These are phyloP conservation scores for Aquilaria yunnanensis DNA, from an alignment of 345 rosid species.

Conservation along the genomic window DNA sequence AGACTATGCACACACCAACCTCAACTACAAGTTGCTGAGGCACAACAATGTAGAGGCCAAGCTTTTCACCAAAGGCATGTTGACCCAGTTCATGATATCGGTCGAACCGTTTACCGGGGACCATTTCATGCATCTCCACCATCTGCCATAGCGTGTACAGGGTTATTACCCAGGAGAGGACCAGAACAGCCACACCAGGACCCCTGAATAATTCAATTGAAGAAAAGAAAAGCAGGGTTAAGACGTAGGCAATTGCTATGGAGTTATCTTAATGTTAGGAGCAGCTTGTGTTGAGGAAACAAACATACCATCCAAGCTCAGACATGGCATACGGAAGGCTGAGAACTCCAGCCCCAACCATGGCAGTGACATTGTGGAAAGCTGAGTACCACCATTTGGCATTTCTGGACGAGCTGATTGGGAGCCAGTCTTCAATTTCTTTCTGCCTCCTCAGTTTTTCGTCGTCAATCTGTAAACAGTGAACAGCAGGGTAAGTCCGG, in stretches of 20 bases:
- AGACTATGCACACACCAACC: constrained; percentile 57
- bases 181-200: constrained; percentile 53
- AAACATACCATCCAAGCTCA: constrained; percentile 63
- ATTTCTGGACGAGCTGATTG: constrained; percentile 63
- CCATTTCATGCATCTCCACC: constrained; percentile 94
- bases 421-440: constrained; percentile 72
- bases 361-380: constrained; percentile 89
- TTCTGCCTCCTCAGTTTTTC: constrained; percentile 40
- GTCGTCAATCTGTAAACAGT: constrained; percentile 16
- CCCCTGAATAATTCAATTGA: constrained; percentile 43
- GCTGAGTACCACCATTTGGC: constrained; percentile 94
- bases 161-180: constrained; percentile 70
- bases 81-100: constrained; percentile 87
- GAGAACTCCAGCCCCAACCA: constrained; percentile 92
- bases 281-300: neutral
- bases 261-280: too few species aligned
- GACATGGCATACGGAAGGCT: constrained; percentile 81
- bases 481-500: too few species aligned
- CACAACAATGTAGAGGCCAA: constrained; percentile 71
- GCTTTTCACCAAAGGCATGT: constrained; percentile 67
- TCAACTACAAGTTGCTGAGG: constrained; percentile 81
- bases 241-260: too few species aligned
- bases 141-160: constrained; percentile 81
- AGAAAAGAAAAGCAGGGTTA: neutral
- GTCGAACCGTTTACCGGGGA: constrained; percentile 65